Evolutionary conservation across 768 basidiomycete genomes (phyloP), one percentile per base, ranked within the genome.

Genomic region (Lactarius tabidus): DNA sequence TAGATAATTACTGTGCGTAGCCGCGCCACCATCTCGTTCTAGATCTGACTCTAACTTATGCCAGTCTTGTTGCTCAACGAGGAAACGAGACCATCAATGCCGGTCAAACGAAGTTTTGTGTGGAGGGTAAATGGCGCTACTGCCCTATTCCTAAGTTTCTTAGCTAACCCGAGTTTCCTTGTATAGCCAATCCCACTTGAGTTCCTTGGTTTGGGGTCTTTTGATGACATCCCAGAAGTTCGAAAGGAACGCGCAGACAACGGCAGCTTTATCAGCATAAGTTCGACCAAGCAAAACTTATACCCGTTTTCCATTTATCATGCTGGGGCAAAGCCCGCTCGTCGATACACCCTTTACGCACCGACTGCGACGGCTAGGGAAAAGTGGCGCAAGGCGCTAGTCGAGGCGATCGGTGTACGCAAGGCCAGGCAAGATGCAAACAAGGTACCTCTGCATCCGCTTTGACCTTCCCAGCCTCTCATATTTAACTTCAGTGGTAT

Each of bases 291-390:
- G 62, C 79, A 83, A 29, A 74, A 83, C 15, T 75, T 91, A 71
- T 93, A 84, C 72, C 91, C 92, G 1, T 89, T 94, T 73, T 89
- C 85, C 1, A 76, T 94, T 67, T 89, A 85, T 73, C 91, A 93
- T 65, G 85, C 87, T 0, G 80, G 83, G 1, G 81, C 80, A 59
- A 81, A 80, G 59, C 70, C 77, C 20, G 78, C 75, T 58, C 82
- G 91, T 53, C 77, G 86, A 64, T 94, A 93, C 73, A 93, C 88
- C 3, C 77, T 94, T 12, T 90, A 85, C 68, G 86, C 88, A 0
- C 68, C 77, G 20, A 84, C 81, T 15, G 87, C 91, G 53, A 71
- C 76, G 1, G 67, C 80, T 64, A 78, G 92, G 62, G 80, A 80
- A 71, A 84, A 82, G 69, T 94, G 92, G 92, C 63, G 82, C 23